Evolutionary conservation across 2,329 filamentous ascomycete genomes (phyloP).

Genomic region (Tolypocladium guangdongense): DNA sequence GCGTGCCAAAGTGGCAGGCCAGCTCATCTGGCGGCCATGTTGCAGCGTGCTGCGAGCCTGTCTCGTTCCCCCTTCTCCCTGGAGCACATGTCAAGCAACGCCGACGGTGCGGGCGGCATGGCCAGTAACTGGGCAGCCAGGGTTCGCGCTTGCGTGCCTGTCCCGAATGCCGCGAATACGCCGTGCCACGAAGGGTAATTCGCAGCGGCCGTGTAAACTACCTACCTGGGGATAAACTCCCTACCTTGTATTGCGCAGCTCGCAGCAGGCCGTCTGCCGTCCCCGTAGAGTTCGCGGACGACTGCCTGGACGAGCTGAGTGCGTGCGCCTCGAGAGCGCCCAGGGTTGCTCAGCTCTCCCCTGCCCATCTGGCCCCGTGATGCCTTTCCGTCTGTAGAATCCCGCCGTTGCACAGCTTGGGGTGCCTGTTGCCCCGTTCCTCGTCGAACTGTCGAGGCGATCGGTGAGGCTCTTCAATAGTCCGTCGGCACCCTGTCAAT

Average conservation of each 20-base stretch:
- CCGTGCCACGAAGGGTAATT: not conserved
- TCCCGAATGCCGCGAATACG: not conserved
- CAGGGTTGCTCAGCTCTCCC: not conserved
- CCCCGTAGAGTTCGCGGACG: too few relatives aligned
- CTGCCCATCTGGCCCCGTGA: not conserved
- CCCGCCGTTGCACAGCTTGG: not conserved
- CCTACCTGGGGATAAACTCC: too few relatives aligned
- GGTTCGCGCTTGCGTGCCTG: not conserved
- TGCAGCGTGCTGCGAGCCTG: too few relatives aligned
- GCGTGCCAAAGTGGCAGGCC: not conserved
- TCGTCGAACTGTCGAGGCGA: not conserved
- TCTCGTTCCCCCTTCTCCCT: not conserved
- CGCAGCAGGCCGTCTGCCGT: too few relatives aligned
- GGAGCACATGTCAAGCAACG: conserved; percentile 1
- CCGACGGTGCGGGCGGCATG: too few relatives aligned
- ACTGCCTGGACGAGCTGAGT: too few relatives aligned
- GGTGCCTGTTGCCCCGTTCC: not conserved
- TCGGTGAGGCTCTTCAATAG: too few relatives aligned
- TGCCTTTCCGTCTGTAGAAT: not conserved
- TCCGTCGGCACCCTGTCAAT: too few relatives aligned
- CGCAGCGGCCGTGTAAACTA: not conserved
- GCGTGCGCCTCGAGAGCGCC: not conserved
- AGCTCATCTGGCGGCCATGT: too few relatives aligned
- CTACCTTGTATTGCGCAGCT: not conserved
- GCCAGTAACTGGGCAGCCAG: too few relatives aligned